Conservation (phyloP, 1,284 basidiomycete genomes). For the Moesziomyces sp. region DNA sequence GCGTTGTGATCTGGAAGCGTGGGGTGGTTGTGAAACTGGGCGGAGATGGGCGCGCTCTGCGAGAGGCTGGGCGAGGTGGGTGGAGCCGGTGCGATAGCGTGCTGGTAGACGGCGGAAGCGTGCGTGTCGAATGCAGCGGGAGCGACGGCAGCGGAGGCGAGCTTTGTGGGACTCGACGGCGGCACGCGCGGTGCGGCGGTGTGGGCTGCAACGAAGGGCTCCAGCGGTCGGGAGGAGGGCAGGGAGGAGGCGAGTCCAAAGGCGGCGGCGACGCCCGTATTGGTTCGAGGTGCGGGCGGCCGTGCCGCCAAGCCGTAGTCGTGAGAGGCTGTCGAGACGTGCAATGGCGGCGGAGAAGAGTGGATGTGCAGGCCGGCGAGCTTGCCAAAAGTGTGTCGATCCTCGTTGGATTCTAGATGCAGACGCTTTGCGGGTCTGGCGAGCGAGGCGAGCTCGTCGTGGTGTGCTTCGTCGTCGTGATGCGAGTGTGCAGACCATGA, state of each 20-base stretch:
- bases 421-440: conserved; percentile 32
- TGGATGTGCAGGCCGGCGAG: conserved; percentile 44
- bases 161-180: conserved; percentile 44
- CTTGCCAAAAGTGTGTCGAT: conserved; percentile 42
- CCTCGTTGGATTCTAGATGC: conserved; percentile 39
- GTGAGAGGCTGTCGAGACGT: conserved; percentile 8
- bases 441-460: conserved; percentile 39
- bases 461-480: conserved; percentile 24
- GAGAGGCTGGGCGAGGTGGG: conserved; percentile 32
- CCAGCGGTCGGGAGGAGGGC: conserved; percentile 11
- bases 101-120: conserved; percentile 30
- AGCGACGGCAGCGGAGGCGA: conserved; percentile 1
- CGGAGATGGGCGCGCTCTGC: background rate
- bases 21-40: conserved; percentile 8
- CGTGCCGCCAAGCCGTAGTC: conserved; percentile 4
- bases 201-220: conserved; percentile 1
- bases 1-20: conserved; percentile 11
- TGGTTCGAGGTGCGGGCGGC: conserved; percentile 8
- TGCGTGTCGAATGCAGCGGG: conserved; percentile 2
- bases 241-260: conserved; percentile 35
- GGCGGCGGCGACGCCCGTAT: conserved; percentile 32
- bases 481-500: background rate
- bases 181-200: conserved; percentile 32
- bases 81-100: conserved; percentile 36
- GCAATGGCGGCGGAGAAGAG: conserved; percentile 1